Conservation (phyloP, 768 basidiomycete genomes). For the Cystobasidium ongulense region DNA sequence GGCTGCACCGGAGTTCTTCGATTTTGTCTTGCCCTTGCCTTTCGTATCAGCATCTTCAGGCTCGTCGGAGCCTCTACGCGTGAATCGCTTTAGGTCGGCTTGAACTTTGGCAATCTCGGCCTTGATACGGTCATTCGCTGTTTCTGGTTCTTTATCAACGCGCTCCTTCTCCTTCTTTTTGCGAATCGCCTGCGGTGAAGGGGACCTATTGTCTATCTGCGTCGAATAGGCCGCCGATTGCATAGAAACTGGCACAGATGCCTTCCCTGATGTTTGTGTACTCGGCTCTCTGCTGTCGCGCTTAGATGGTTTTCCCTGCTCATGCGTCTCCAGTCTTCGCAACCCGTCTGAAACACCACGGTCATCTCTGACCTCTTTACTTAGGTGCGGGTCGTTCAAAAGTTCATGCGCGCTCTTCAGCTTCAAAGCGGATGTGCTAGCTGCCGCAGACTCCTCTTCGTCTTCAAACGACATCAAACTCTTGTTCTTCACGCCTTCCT, state of each 20-base stretch:
- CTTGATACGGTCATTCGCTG: constrained; percentile 31
- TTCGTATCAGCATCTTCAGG: constrained; percentile 16
- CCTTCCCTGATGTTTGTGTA: constrained; percentile 11
- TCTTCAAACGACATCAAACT: constrained; percentile 82
- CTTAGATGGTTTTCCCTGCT: neutral
- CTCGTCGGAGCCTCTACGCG: constrained; percentile 32
- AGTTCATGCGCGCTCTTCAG: constrained; percentile 41
- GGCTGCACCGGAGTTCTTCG: constrained; percentile 31
- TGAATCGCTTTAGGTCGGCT: constrained; percentile 23
- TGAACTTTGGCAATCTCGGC: constrained; percentile 41
- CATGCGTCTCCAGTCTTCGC: neutral
- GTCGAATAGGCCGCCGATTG: constrained; percentile 22
- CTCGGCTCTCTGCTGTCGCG: neutral
- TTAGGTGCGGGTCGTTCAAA: constrained; percentile 32
- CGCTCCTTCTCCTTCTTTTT: constrained; percentile 30
- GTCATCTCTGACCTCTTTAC: constrained; percentile 37
- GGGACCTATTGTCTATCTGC: neutral
- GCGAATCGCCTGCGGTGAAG: neutral
- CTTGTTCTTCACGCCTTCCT: constrained; percentile 88
- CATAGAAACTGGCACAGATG: neutral
- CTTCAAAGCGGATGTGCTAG: constrained; percentile 34
- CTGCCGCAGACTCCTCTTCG: constrained; percentile 53
- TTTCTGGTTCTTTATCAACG: constrained; percentile 23
- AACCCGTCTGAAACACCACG: constrained; percentile 36
- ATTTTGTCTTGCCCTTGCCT: constrained; percentile 34